phyloP scores from a whole-genome alignment of 148 eudicot species.

The Silene latifolia region DNA sequence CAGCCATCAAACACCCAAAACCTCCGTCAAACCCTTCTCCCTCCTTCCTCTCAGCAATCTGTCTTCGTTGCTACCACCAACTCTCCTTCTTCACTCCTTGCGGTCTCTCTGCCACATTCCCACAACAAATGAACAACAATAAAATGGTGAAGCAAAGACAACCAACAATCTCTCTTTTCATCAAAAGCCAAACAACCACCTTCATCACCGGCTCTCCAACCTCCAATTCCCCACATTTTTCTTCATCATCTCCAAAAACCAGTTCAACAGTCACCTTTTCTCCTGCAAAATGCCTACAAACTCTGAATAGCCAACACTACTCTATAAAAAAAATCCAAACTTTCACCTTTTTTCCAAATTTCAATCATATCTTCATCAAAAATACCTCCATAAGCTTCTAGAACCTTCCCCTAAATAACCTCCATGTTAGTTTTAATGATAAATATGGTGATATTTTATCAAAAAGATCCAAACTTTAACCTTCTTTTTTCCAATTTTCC shows the following conservation, averaged over 20 bases:
- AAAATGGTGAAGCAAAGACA: slow-evolving; percentile 83
- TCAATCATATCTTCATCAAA: slow-evolving; percentile 58
- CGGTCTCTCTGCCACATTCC: no score
- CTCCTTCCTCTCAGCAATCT: no score
- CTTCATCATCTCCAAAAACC: slow-evolving; percentile 61
- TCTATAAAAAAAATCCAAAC: slow-evolving; percentile 7
- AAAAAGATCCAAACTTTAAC: no score
- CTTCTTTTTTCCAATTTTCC: no score
- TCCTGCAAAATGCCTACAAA: slow-evolving; percentile 62
- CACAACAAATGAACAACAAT: no score
- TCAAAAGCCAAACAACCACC: slow-evolving; percentile 51
- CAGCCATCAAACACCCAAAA: no score
- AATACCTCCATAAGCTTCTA: slow-evolving; percentile 66
- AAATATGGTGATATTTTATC: not conserved
- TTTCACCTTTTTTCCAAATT: slow-evolving; percentile 39
- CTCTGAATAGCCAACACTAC: slow-evolving; percentile 37
- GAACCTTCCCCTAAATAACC: slow-evolving; percentile 45
- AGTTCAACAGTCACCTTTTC: slow-evolving; percentile 62
- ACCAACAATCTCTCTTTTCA: slow-evolving; percentile 76
- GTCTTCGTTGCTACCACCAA: no score
- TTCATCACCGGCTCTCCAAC: slow-evolving; percentile 4
- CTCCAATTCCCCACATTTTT: slow-evolving; percentile 18
- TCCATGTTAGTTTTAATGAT: not conserved
- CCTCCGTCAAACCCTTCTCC: no score
- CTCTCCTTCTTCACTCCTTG: no score